A percentile compares a stretch with the other conserved stretches of the same genome.
These are phyloP conservation scores for Pseudocercospora musae DNA, from an alignment of 2,329 filamentous ascomycete species.

Conservation along the genomic window DNA sequence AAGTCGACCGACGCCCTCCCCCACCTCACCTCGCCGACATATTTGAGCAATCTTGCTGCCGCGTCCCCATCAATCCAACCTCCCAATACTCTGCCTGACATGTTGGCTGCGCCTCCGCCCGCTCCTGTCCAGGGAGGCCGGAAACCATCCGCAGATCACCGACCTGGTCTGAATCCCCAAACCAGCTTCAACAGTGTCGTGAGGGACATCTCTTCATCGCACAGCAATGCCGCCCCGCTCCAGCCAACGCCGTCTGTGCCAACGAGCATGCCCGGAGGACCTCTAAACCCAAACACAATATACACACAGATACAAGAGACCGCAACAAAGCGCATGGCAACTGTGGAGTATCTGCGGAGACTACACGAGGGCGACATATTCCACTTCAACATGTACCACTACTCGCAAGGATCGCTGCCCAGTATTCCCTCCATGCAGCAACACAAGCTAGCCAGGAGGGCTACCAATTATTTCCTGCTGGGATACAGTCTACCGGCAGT, in stretches of 20 bases:
- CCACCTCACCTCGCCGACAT: constrained; percentile 15
- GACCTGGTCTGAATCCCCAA: constrained; percentile 22
- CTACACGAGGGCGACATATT: constrained; percentile 91
- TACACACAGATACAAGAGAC: constrained; percentile 76
- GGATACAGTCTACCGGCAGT: constrained; percentile 88
- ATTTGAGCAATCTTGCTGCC: constrained; percentile 13
- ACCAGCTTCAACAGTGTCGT: constrained; percentile 21
- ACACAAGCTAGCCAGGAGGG: constrained; percentile 80
- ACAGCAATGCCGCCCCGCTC: constrained; percentile 25
- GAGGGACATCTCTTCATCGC: constrained; percentile 23
- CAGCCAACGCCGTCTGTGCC: constrained; percentile 18
- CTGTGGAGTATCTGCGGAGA: constrained; percentile 86
- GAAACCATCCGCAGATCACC: constrained; percentile 14
- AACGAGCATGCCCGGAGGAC: constrained; percentile 7
- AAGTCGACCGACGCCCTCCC: constrained; percentile 22
- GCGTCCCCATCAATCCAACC: neutral
- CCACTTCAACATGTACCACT: constrained; percentile 97
- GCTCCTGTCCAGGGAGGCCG: constrained; percentile 15
- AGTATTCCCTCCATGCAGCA: constrained; percentile 83
- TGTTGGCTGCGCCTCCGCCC: constrained; percentile 17
- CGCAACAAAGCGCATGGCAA: constrained; percentile 88
- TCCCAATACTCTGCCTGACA: constrained; percentile 7
- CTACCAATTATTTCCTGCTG: constrained; percentile 89
- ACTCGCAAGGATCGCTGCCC: constrained; percentile 74
- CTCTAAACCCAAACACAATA: constrained; percentile 47